Base-by-base conservation (phyloP, 768 basidiomycete genomes). In the Hydnum rufescens region DNA sequence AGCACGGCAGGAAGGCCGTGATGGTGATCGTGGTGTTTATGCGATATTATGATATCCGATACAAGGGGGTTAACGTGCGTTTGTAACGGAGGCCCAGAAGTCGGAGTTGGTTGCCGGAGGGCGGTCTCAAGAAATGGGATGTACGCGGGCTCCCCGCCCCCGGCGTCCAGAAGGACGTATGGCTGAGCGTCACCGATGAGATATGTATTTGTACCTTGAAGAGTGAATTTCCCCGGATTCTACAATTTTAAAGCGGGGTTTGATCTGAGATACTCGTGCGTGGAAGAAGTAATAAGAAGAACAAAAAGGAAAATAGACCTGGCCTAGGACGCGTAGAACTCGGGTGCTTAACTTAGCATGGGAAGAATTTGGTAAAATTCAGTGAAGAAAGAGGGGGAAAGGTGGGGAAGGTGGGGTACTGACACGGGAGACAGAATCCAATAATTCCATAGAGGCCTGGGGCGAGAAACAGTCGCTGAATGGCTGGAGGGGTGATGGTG, bases 1-100 rank as follows among this genome's bases (percentile, higher is more conserved):
- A 96, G 71, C 0, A 95, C 80, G 28, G 73, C 66, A 0, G 74
- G 74, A 2, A 95, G 68, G 3, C 90, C 93, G 4, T 74, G 74
- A 57, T 80, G 70, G 58, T 97, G 93, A 65, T 97, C 93, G 29
- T 68, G 67, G 62, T 97, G 93, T 72, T 80, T 80, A 64, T 97
- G 93, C 0, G 89, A 87, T 52, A 97, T 70, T 60, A 97, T 70
- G 64, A 97, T 85, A 61, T 96, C 89, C 6, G 85, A 86, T 48
- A 96, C 66, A 48, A 78, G 73, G 4, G 76, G 75, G 28, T 51
- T 47, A 19, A 39, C 8, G 34, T 39, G 34, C 8, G 8, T 39
- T 19, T 8, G 8, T 39, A 19, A 39, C 8, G 8, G 8, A 39
- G 8, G 34, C 8, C 19, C 19, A 19, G 34, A 19, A 39, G 19